Evolutionary conservation across 2,329 filamentous ascomycete genomes (phyloP).

Genomic region (Botryotinia convoluta): DNA sequence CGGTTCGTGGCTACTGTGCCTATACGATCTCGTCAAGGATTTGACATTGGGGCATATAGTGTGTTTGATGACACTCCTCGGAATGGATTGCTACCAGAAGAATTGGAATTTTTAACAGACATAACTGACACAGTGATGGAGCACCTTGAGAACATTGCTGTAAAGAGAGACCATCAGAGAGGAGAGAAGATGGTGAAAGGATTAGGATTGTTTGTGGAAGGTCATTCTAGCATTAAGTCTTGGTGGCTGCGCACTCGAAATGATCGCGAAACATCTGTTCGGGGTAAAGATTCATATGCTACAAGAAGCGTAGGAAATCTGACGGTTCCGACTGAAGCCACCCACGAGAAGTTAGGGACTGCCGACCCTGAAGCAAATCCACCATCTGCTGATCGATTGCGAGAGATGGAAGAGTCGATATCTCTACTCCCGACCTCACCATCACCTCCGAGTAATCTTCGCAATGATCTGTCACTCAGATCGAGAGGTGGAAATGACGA

Average conservation of each 20-base stretch:
- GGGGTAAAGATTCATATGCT: not conserved
- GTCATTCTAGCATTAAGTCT: constrained; percentile 19
- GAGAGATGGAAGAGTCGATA: not conserved
- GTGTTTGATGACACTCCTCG: constrained; percentile 57
- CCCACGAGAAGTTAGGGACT: not conserved
- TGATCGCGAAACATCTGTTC: constrained; percentile 17
- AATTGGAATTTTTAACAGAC: constrained; percentile 55
- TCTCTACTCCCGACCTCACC: not conserved
- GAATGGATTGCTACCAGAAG: constrained; percentile 47
- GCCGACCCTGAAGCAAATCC: not conserved
- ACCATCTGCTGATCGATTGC: not conserved
- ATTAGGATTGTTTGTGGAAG: constrained; percentile 20
- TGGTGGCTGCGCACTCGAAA: constrained; percentile 33
- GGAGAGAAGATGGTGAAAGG: constrained; percentile 22
- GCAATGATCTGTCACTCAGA: not conserved
- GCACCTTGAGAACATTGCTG: constrained; percentile 57
- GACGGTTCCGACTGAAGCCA: not conserved
- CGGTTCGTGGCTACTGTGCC: constrained; percentile 34
- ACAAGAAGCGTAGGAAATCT: not conserved
- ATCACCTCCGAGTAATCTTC: not conserved
- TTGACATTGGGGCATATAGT: constrained; percentile 34
- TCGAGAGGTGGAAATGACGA: not conserved
- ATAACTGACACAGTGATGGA: constrained; percentile 56
- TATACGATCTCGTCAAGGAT: constrained; percentile 29
- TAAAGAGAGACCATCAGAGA: constrained; percentile 41